Evolutionary conservation across 1,139 yeast genomes (phyloP).

Genomic region (Entelexis sorbosivorans): DNA sequence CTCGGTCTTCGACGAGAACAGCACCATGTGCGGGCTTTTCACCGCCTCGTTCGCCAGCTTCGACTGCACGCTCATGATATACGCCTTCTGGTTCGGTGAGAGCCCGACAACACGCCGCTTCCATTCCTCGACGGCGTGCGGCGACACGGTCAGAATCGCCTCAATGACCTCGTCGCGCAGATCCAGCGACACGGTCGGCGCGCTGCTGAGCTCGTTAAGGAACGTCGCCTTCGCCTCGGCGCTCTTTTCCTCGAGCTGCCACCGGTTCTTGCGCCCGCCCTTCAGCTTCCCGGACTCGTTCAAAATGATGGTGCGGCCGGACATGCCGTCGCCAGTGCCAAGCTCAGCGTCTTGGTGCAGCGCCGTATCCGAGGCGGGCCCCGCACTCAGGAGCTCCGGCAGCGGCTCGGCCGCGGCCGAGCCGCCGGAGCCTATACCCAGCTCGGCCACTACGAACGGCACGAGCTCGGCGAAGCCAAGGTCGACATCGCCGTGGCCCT

Average conservation of each 20-base stretch:
- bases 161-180: conserved; percentile 71
- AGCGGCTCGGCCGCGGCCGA: not conserved
- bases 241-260: conserved; percentile 71
- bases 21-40: conserved; percentile 46
- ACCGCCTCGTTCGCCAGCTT: conserved; percentile 60
- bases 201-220: conserved; percentile 44
- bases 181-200: conserved; percentile 70
- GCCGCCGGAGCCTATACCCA: conserved; percentile 20
- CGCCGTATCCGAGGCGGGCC: not conserved
- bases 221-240: conserved; percentile 48
- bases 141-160: conserved; percentile 65
- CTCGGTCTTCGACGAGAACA: conserved; percentile 64
- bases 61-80: conserved; percentile 59
- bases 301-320: conserved; percentile 27
- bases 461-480: conserved; percentile 56
- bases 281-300: conserved; percentile 47
- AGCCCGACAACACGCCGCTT: conserved; percentile 64
- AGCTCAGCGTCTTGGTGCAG: not conserved
- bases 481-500: conserved; percentile 47
- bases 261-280: conserved; percentile 63
- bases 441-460: conserved; percentile 39
- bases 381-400: not conserved
- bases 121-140: conserved; percentile 82
- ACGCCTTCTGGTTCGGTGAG: conserved; percentile 62
- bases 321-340: not conserved